phyloP scores from a whole-genome alignment of 1,284 basidiomycete species.

The Puccinia novopanici region DNA sequence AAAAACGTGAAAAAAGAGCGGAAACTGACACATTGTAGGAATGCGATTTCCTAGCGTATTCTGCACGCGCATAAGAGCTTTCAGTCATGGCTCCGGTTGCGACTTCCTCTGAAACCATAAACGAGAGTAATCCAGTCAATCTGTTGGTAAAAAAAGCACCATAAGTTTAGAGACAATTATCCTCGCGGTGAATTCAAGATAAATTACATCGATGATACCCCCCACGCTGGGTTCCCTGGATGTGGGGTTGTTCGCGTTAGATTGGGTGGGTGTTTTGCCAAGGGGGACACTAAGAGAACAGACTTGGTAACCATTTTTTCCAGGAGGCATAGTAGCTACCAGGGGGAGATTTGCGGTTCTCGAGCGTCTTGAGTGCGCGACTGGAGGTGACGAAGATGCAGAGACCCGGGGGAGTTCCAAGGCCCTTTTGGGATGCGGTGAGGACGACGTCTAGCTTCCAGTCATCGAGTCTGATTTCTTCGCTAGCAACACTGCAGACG shows the following conservation, averaged over 20 bases:
- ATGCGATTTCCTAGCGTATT: conserved; percentile 34
- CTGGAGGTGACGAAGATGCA: conserved; percentile 80
- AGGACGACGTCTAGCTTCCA: conserved; percentile 92
- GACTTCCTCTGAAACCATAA: conserved; percentile 32
- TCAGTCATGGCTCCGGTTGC: conserved; percentile 9
- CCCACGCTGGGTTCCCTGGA: conserved; percentile 61
- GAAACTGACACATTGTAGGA: conserved; percentile 46
- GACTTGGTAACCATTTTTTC: conserved; percentile 65
- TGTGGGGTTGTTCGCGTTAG: background rate
- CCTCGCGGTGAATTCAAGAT: too few relatives aligned
- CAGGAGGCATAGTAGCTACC: conserved; percentile 85
- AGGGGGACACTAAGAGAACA: conserved; percentile 52
- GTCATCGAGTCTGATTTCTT: conserved; percentile 88
- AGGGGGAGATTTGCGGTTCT: conserved; percentile 71
- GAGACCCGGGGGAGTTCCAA: conserved; percentile 91
- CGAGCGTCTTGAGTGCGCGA: conserved; percentile 74
- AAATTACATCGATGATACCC: conserved; percentile 25
- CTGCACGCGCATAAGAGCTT: background rate
- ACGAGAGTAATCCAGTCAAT: conserved; percentile 42
- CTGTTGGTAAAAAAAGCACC: background rate
- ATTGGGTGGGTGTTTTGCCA: background rate
- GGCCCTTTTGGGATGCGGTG: conserved; percentile 90
- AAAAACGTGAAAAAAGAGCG: conserved; percentile 34
- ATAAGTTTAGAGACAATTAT: too few relatives aligned
- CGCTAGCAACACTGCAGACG: conserved; percentile 92